Evolutionary conservation across 306 rosid genomes (phyloP), one percentile per base, ranked within the genome.

Genomic region (Alnus rubra): DNA sequence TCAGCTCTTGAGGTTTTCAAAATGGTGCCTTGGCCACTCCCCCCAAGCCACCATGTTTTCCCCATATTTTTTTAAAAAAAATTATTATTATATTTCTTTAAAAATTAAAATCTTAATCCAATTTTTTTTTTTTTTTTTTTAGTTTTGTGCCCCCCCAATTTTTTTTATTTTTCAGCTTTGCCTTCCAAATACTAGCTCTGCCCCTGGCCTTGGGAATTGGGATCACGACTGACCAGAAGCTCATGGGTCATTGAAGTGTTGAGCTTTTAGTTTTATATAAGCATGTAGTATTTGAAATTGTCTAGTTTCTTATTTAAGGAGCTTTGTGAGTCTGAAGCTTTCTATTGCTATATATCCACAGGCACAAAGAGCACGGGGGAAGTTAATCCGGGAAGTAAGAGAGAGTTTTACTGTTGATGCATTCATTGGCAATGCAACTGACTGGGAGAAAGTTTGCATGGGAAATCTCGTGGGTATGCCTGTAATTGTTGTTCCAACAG

Each of bases 381-480:
- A 81, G 80, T 79, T 93, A 69, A 90, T 86, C 44, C 82, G 23
- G 50, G 95, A 90, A 85, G 85, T 90, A 56, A 80, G 68, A 81
- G 90, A 91, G 42, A 82, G 82, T 28, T 90, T 93, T 65, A 81
- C 78, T 0, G 84, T 91, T 7, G 93, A 93, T 76, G 97, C 97
- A 19, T 81, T 91, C 76, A 86, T 91, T 73, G 93, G 95, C 74
- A 82, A 86, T 81, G 97, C 93, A 69, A 79, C 92, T 8, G 91
- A 91, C 23, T 91, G 95, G 98, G 98, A 93, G 82, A 90, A 80
- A 85, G 89, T 93, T 48, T 90, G 93, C 81, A 5, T 88, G 44
- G 96, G 98, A 76, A 93, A 91, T 67, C 94, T 94, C 11, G 96
- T 90, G 55, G 88, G 96, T 65, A 78, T 90, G 74, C 98, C 92